Conservation (phyloP, 306 rosid species). For the Dryas drummondii region DNA sequence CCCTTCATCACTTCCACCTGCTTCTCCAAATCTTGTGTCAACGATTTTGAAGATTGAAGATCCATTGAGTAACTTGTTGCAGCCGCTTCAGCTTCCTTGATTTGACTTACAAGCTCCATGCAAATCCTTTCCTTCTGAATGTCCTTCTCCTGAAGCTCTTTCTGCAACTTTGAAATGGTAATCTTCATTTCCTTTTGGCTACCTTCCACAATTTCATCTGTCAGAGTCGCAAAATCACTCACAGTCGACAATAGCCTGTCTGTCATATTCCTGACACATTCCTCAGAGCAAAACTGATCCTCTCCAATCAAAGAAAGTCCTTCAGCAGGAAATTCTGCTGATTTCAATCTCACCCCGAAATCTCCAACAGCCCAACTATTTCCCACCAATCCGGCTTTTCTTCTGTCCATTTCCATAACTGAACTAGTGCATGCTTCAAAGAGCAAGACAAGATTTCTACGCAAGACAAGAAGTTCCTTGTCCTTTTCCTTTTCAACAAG, state of each 20-base stretch:
- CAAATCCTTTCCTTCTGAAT: conserved; percentile 75
- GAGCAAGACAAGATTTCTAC: conserved; percentile 51
- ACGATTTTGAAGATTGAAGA: conserved; percentile 63
- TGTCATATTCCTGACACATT: conserved; percentile 55
- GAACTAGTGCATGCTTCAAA: conserved; percentile 63
- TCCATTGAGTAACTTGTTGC: conserved; percentile 52
- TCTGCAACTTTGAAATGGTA: conserved; percentile 63
- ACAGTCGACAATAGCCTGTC: conserved; percentile 60
- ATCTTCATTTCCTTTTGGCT: conserved; percentile 74
- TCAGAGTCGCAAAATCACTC: conserved; percentile 58
- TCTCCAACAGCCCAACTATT: conserved; percentile 36
- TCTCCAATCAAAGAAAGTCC: conserved; percentile 24
- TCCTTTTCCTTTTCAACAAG: conserved; percentile 45
- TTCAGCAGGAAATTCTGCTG: conserved; percentile 20
- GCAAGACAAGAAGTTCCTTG: conserved; percentile 52
- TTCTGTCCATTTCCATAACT: conserved; percentile 50
- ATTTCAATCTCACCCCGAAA: conserved; percentile 22
- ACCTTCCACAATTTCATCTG: conserved; percentile 57
- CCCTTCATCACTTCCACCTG: conserved; percentile 47
- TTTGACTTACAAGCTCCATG: conserved; percentile 82
- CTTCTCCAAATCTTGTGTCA: conserved; percentile 59
- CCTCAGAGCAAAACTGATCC: conserved; percentile 47
- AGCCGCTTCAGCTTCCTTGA: conserved; percentile 80
- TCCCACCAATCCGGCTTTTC: conserved; percentile 66
- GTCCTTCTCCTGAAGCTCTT: conserved; percentile 94